Percentiles rank a stretch among this genome's conserved stretches.
These are phyloP conservation scores for Chrysanthemum makinoi DNA, from an alignment of 129 eudicot genomes.

Conservation along the genomic window DNA sequence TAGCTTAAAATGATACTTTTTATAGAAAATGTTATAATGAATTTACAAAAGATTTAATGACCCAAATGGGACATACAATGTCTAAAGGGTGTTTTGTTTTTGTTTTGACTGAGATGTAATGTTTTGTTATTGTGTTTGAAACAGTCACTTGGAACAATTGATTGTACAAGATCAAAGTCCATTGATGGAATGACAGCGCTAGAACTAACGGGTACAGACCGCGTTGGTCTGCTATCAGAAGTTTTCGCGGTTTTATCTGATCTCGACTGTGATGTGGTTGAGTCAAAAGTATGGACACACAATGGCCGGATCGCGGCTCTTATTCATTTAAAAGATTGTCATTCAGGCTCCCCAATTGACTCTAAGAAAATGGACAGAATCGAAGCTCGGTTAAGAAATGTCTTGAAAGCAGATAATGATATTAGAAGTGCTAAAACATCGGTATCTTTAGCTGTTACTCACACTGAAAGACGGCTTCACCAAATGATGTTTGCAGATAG, in stretches of 20 bases:
- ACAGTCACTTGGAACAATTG: slow-evolving; percentile 76
- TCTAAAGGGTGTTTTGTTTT: background rate
- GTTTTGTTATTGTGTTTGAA: background rate
- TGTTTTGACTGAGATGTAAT: background rate
- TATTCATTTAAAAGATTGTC: slow-evolving; percentile 64
- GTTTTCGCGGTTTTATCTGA: slow-evolving; percentile 80
- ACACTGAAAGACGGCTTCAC: slow-evolving; percentile 89
- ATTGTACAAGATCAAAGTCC: slow-evolving; percentile 43
- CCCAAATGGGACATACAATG: too few relatives aligned
- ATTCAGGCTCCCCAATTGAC: slow-evolving; percentile 65
- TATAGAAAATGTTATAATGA: too few relatives aligned
- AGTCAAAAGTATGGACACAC: slow-evolving; percentile 91
- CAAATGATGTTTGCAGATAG: slow-evolving; percentile 95
- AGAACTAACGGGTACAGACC: slow-evolving; percentile 81
- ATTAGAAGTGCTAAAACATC: slow-evolving; percentile 74
- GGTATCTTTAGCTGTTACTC: slow-evolving; percentile 68
- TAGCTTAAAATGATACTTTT: too few relatives aligned
- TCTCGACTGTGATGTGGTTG: slow-evolving; percentile 64
- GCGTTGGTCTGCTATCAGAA: slow-evolving; percentile 85
- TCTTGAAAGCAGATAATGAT: slow-evolving; percentile 85
- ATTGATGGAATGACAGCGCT: slow-evolving; percentile 70
- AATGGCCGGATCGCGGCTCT: slow-evolving; percentile 83
- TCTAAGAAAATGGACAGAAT: slow-evolving; percentile 54
- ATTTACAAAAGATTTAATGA: too few relatives aligned
- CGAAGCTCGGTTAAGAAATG: slow-evolving; percentile 58